Percentiles rank a stretch among this genome's conserved stretches.
phyloP scores from a whole-genome alignment of 129 eudicot species.

The Flaveria bidentis region DNA sequence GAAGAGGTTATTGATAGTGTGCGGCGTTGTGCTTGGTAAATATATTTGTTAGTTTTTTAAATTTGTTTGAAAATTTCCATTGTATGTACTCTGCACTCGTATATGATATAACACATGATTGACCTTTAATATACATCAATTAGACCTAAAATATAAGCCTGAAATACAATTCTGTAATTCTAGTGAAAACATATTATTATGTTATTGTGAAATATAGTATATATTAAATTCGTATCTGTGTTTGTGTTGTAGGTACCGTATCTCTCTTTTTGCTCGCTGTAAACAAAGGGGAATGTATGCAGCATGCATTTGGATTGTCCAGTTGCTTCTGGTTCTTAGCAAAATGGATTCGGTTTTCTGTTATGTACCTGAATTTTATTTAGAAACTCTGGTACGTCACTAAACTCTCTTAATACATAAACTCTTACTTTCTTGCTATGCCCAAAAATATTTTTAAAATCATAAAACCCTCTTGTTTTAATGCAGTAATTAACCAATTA shows the following conservation, averaged over 20 bases:
- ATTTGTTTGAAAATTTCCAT: slow-evolving; percentile 10
- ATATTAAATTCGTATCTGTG: slow-evolving; percentile 2
- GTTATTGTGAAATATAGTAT: neutral
- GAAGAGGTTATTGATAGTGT: slow-evolving; percentile 94
- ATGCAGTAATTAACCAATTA: slow-evolving; percentile 18
- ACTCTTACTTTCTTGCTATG: neutral
- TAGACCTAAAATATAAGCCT: neutral
- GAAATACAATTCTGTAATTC: neutral
- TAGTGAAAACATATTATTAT: neutral
- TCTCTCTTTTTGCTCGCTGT: slow-evolving; percentile 86
- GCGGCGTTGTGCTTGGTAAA: slow-evolving; percentile 74
- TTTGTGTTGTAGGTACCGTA: slow-evolving; percentile 64
- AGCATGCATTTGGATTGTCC: slow-evolving; percentile 86
- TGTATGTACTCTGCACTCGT: neutral
- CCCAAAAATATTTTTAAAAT: neutral
- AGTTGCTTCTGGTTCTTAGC: slow-evolving; percentile 92
- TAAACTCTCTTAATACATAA: slow-evolving; percentile 14
- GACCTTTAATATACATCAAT: slow-evolving; percentile 1
- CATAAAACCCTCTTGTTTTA: neutral
- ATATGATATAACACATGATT: neutral
- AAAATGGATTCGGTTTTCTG: slow-evolving; percentile 72
- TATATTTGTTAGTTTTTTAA: neutral
- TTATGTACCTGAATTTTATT: slow-evolving; percentile 87
- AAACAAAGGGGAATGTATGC: slow-evolving; percentile 99
- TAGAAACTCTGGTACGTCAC: slow-evolving; percentile 76